A percentile compares a stretch with the other conserved stretches of the same genome.
Conservation (phyloP, 768 basidiomycete genomes). For the Lentinula detonsa region DNA sequence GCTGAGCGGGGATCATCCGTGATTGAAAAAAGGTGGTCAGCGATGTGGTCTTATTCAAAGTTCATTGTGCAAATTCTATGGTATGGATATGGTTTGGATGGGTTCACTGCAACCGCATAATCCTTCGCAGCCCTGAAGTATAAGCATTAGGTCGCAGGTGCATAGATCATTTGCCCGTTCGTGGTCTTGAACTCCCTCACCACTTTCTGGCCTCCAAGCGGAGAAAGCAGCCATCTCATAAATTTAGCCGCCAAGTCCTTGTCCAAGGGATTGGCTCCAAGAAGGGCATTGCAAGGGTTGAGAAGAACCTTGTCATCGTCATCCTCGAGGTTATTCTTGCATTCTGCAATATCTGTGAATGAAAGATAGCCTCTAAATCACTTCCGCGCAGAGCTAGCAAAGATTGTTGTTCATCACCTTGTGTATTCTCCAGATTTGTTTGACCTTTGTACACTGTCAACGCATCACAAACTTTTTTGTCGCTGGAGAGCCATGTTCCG, state of each 20-base stretch:
- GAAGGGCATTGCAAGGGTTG: constrained; percentile 44
- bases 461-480: constrained; percentile 19
- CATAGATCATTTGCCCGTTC: constrained; percentile 23
- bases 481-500: constrained; percentile 43
- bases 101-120: too few relatives aligned
- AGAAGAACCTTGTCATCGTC: constrained; percentile 8
- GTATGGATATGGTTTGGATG: too few relatives aligned
- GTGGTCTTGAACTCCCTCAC: constrained; percentile 25
- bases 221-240: constrained; percentile 34
- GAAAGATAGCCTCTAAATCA: neutral
- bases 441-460: constrained; percentile 25
- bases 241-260: constrained; percentile 28
- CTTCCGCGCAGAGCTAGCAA: neutral
- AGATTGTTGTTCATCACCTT: neutral
- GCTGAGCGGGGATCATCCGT: too few relatives aligned
- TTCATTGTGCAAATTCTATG: too few relatives aligned
- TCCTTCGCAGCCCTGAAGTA: too few relatives aligned
- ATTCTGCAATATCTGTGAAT: neutral
- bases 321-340: neutral
- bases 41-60: too few relatives aligned
- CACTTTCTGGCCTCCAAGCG: constrained; percentile 39
- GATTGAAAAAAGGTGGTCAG: too few relatives aligned
- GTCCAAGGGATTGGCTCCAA: constrained; percentile 20
- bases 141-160: constrained; percentile 12
- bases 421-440: neutral